Conservation (phyloP, 345 rosid genomes). For the Combretum micranthum region DNA sequence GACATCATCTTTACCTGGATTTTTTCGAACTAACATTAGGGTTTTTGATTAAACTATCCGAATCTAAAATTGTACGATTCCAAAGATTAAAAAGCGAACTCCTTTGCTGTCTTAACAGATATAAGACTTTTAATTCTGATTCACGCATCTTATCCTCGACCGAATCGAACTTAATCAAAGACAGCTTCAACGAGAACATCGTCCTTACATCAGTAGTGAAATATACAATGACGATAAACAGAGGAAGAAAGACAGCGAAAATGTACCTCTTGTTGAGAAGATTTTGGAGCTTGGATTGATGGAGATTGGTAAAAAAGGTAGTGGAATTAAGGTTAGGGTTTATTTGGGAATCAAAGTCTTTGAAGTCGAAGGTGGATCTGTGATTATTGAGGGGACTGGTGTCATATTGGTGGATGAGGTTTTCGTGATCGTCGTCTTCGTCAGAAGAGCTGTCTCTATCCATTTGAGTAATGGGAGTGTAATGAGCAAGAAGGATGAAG, state of each 20-base stretch:
- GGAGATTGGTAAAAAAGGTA: constrained; percentile 23
- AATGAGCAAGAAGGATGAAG: too few relatives aligned
- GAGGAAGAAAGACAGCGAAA: too few relatives aligned
- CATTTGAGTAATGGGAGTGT: too few relatives aligned
- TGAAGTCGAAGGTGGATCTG: constrained; percentile 22
- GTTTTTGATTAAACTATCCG: constrained; percentile 2
- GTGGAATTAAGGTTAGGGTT: too few relatives aligned
- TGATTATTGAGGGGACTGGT: constrained; percentile 19
- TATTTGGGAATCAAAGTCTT: constrained; percentile 32
- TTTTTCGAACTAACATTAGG: constrained; percentile 13
- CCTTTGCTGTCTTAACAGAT: too few relatives aligned
- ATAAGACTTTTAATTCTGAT: constrained; percentile 64
- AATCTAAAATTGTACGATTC: constrained; percentile 29
- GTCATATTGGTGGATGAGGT: constrained; percentile 52
- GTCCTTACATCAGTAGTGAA: constrained; percentile 39
- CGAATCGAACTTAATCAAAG: constrained; percentile 23
- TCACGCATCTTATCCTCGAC: constrained; percentile 40
- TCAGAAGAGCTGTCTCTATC: too few relatives aligned
- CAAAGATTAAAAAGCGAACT: constrained; percentile 43
- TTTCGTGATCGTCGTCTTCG: constrained; percentile 62
- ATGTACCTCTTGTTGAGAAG: too few relatives aligned
- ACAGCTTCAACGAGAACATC: constrained; percentile 34
- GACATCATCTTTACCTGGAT: constrained; percentile 4
- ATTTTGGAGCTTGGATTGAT: constrained; percentile 15
- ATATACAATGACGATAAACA: too few relatives aligned